These are phyloP conservation scores for Colletotrichum filicis DNA, from an alignment of 2,329 filamentous ascomycete species.

Conservation along the genomic window DNA sequence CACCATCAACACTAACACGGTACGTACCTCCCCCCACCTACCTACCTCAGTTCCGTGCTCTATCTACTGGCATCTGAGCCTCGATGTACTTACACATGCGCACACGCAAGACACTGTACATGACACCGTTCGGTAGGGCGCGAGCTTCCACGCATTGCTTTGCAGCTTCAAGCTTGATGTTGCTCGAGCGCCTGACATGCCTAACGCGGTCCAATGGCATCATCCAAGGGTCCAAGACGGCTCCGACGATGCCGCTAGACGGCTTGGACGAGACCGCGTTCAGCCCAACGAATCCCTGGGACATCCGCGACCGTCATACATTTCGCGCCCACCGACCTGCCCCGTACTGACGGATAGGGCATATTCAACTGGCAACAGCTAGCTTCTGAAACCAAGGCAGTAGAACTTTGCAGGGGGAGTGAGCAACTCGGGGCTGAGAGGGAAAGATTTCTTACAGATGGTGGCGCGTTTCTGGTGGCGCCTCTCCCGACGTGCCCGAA, in stretches of 20 bases:
- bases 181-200: constrained; percentile 3
- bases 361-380: background rate
- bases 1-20: background rate
- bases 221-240: constrained; percentile 32
- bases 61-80: background rate
- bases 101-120: too few species aligned
- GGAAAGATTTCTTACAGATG: background rate
- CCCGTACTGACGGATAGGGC: background rate
- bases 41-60: background rate
- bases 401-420: background rate
- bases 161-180: background rate
- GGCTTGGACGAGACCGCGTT: constrained; percentile 24
- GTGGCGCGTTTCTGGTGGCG: constrained; percentile 19
- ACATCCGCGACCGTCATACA: constrained; percentile 17
- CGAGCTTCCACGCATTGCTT: background rate
- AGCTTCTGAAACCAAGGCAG: background rate
- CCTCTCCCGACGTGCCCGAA: constrained; percentile 19
- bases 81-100: background rate
- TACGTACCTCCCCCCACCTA: background rate
- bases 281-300: constrained; percentile 21
- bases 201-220: constrained; percentile 27
- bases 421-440: background rate
- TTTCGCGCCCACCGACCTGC: background rate
- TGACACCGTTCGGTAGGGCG: too few species aligned
- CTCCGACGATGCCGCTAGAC: constrained; percentile 23